A percentile compares a stretch with the other conserved stretches of the same genome.
Conservation (phyloP, 768 basidiomycete genomes). For the Paxillus involutus region DNA sequence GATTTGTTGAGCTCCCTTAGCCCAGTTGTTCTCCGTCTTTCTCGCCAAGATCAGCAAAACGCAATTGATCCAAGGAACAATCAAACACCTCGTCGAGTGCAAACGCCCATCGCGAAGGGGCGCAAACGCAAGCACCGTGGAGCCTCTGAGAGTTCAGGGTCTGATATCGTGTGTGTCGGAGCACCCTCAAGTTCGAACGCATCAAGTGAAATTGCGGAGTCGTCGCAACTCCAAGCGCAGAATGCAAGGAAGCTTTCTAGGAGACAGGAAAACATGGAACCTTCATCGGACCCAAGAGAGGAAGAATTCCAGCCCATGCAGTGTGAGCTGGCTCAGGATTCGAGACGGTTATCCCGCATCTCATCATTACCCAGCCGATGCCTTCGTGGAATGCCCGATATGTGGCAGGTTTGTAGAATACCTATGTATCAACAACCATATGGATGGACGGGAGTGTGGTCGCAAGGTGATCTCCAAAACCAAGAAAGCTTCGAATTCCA, state of each 20-base stretch:
- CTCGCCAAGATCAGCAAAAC: slow-evolving; percentile 32
- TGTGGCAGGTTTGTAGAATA: slow-evolving; percentile 50
- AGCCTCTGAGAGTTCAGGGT: slow-evolving; percentile 21
- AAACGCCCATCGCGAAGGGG: slow-evolving; percentile 16
- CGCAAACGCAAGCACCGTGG: slow-evolving; percentile 38
- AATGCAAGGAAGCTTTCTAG: slow-evolving; percentile 18
- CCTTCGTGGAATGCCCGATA: slow-evolving; percentile 58
- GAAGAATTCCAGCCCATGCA: slow-evolving; percentile 18
- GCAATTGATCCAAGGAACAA: slow-evolving; percentile 5
- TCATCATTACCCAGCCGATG: slow-evolving; percentile 26
- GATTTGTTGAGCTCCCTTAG: slow-evolving; percentile 27
- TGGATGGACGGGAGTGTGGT: slow-evolving; percentile 57
- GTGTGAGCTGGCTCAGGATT: slow-evolving; percentile 14
- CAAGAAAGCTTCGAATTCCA: slow-evolving; percentile 23
- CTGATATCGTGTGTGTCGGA: slow-evolving; percentile 28
- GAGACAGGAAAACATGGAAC: slow-evolving; percentile 16
- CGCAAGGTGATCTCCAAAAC: slow-evolving; percentile 14
- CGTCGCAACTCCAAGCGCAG: slow-evolving; percentile 23
- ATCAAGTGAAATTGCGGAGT: slow-evolving; percentile 23
- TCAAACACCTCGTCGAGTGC: slow-evolving; percentile 18
- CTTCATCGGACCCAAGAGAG: slow-evolving; percentile 33
- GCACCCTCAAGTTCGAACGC: slow-evolving; percentile 27
- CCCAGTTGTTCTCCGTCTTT: slow-evolving; percentile 41
- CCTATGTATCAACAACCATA: slow-evolving; percentile 58
- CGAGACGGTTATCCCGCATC: not conserved